Base-by-base conservation (phyloP, 805 yeast species). In the Tetrapisispora iriomotensis region DNA sequence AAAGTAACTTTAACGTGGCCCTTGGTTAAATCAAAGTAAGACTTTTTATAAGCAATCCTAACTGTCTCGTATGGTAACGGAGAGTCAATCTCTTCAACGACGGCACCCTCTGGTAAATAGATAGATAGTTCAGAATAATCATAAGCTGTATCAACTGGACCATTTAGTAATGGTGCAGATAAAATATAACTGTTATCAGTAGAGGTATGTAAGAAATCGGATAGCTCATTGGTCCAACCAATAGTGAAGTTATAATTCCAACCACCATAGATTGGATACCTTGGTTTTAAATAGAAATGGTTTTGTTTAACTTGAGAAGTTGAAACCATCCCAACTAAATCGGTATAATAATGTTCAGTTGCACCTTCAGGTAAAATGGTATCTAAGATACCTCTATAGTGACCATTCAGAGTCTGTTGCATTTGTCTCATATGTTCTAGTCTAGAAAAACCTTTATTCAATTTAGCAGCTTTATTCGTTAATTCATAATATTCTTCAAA, bases 191-290 rank as follows among this genome's bases (percentile, higher is more conserved):
- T 60, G 42, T 74, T 63, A 9, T 65, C 64, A 17, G 48, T 52
- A 21, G 48, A 43, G 29, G 58, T 51, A 49, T 64, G 76, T 38
- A 83, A 66, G 48, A 71, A 79, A 33, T 74, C 63, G 13, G 64
- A 53, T 30, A 88, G 62, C 17, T 68, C 64, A 46, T 76, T 73
- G 36, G 79, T 75, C 95, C 95, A 92, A n/a, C 97, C 97, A 49
- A 90, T 62, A 18, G 97, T 92, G 69, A 85, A 92, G 64, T 90
- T 86, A 64, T 86, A 90, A 53, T 79, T 72, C 98, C 98, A 92
- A 31, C 88, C 94, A 36, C 98, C 98, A 62, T 85, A 83, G 6
- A 92, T 59, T n/a, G 98, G 98, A 67, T 69, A 92, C 60, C 98
- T 74, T 41, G 97, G 97, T 53, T 72, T 75, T 47, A 92, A 60